phyloP scores from a whole-genome alignment of 108 stramenopile genomes.

The Conticribra guillardii region DNA sequence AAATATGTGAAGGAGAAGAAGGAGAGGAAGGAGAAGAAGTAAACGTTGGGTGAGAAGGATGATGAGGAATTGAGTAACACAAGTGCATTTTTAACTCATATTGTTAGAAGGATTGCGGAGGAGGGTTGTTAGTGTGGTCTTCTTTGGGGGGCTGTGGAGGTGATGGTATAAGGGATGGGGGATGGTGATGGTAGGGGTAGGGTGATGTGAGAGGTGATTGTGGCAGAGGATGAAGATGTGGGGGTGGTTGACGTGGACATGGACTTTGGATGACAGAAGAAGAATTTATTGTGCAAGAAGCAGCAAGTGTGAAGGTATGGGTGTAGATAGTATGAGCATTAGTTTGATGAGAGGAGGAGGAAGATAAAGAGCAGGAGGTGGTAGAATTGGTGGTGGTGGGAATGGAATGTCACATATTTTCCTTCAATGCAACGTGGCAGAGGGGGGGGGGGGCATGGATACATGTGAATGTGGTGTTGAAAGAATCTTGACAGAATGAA shows the following conservation, averaged over 20 bases:
- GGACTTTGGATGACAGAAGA: slow-evolving; percentile 9
- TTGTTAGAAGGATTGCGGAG: slow-evolving; percentile 74
- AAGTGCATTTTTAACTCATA: slow-evolving; percentile 74
- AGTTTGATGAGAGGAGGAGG: too few relatives aligned
- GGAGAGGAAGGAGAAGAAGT: slow-evolving; percentile 32
- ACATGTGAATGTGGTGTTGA: too few relatives aligned
- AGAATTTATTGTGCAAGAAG: slow-evolving; percentile 31
- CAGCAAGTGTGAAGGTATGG: slow-evolving; percentile 46
- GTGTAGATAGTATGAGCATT: slow-evolving; percentile 70
- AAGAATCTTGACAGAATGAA: too few relatives aligned
- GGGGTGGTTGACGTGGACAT: slow-evolving; percentile 14
- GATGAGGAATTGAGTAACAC: slow-evolving; percentile 79
- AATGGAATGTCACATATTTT: slow-evolving; percentile 51
- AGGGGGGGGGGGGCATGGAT: slow-evolving; percentile 66
- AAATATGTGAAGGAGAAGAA: slow-evolving; percentile 80
- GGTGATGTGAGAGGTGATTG: background rate
- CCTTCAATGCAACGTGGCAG: slow-evolving; percentile 66
- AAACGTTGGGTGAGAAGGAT: slow-evolving; percentile 77
- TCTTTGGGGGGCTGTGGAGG: slow-evolving; percentile 1
- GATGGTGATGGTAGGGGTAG: background rate
- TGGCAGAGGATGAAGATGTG: slow-evolving; percentile 13
- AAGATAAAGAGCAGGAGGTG: background rate
- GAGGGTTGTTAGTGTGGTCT: slow-evolving; percentile 56
- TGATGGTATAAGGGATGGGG: slow-evolving; percentile 11
- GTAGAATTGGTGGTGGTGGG: background rate